Percentiles rank a stretch among this genome's conserved stretches.
These are phyloP conservation scores for Blastobotrys arbuscula DNA, from an alignment of 1,139 yeast species.

Conservation along the genomic window DNA sequence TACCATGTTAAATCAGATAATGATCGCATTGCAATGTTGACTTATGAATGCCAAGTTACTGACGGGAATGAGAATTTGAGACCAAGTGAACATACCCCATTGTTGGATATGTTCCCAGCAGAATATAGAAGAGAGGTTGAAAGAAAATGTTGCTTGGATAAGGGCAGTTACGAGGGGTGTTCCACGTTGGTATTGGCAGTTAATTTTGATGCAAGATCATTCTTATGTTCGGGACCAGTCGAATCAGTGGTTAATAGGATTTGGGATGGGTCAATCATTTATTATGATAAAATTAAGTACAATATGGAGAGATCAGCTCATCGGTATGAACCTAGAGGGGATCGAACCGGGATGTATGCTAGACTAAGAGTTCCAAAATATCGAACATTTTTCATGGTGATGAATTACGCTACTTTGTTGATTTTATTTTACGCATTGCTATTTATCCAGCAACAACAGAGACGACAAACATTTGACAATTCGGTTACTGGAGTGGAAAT, in stretches of 20 bases:
- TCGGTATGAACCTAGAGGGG: slow-evolving; percentile 10
- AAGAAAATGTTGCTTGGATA: slow-evolving; percentile 9
- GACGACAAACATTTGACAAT: slow-evolving; percentile 6
- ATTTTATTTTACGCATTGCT: slow-evolving; percentile 28
- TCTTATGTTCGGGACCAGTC: slow-evolving; percentile 27
- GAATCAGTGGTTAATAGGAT: slow-evolving; percentile 28
- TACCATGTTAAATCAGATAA: slow-evolving; percentile 24
- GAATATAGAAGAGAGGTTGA: slow-evolving; percentile 12
- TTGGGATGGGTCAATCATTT: slow-evolving; percentile 34
- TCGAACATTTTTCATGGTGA: slow-evolving; percentile 29
- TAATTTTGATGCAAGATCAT: slow-evolving; percentile 26
- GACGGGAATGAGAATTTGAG: background rate
- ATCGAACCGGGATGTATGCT: slow-evolving; percentile 22
- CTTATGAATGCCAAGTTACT: slow-evolving; percentile 23
- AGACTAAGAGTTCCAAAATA: slow-evolving; percentile 33
- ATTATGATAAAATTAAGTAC: slow-evolving; percentile 31
- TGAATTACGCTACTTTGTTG: slow-evolving; percentile 29
- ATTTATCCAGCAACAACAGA: slow-evolving; percentile 14
- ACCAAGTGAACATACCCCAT: slow-evolving; percentile 15
- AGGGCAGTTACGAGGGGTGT: slow-evolving; percentile 18
- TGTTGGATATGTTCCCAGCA: slow-evolving; percentile 10
- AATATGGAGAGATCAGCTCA: slow-evolving; percentile 26
- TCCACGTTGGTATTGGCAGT: slow-evolving; percentile 32
- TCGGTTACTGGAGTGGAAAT: slow-evolving; percentile 23
- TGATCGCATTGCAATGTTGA: slow-evolving; percentile 26